A percentile compares a stretch with the other conserved stretches of the same genome.
Conservation (phyloP, 768 basidiomycete genomes). For the Leccinum uliginosum region DNA sequence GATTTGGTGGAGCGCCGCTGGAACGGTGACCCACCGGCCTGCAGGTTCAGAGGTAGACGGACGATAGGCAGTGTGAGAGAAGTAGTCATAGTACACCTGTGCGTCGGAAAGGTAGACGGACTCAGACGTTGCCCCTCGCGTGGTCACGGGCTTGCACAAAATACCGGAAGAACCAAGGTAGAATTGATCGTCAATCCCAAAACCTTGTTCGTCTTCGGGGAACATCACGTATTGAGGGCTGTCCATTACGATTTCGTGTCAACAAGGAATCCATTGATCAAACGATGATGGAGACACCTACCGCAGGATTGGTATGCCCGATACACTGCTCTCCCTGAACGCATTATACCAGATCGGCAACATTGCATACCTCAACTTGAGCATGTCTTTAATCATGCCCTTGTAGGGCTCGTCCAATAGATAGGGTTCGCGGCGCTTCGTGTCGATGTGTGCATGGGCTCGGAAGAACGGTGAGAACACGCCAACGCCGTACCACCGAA, state of each 20-base stretch:
- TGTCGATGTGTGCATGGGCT: constrained; percentile 97
- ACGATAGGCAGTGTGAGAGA: constrained; percentile 63
- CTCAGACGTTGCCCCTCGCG: constrained; percentile 62
- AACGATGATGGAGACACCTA: constrained; percentile 28
- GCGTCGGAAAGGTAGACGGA: constrained; percentile 85
- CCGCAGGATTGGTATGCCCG: constrained; percentile 82
- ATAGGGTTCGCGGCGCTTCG: constrained; percentile 95
- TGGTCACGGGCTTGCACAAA: constrained; percentile 86
- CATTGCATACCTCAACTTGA: constrained; percentile 81
- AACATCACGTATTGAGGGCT: constrained; percentile 97
- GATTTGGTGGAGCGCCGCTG: constrained; percentile 72
- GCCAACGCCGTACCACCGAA: constrained; percentile 96
- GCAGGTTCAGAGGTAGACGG: constrained; percentile 42
- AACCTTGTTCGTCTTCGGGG: constrained; percentile 84
- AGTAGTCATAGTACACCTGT: constrained; percentile 95
- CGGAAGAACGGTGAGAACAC: constrained; percentile 97
- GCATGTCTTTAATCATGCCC: constrained; percentile 69
- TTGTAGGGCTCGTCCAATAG: constrained; percentile 88
- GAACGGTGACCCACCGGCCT: constrained; percentile 69
- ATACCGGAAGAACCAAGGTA: constrained; percentile 86
- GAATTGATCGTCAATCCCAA: constrained; percentile 90
- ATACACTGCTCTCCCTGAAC: constrained; percentile 81
- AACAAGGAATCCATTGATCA: neutral
- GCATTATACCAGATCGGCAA: constrained; percentile 97
- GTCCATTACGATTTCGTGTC: neutral